A percentile compares a stretch with the other conserved stretches of the same genome.
Evolutionary conservation across 257 asterid genomes (phyloP).

Genomic region (Nicotiana benthamiana): DNA sequence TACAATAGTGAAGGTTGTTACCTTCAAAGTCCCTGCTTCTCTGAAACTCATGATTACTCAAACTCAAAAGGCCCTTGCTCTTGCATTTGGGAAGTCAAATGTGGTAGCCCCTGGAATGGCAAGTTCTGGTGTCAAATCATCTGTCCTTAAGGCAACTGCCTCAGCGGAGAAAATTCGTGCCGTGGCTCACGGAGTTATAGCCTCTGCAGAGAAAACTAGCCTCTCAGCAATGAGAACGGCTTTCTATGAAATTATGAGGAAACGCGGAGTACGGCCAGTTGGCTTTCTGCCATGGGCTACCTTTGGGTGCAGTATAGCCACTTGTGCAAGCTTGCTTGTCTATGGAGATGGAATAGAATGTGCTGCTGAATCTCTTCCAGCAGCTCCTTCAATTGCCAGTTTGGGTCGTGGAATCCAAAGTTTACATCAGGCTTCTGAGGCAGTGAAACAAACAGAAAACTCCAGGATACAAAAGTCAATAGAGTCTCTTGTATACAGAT

Average conservation of each 20-base stretch:
- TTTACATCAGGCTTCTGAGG: slow-evolving; percentile 61
- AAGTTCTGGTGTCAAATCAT: slow-evolving; percentile 42
- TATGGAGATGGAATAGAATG: slow-evolving; percentile 93
- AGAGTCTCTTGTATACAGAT: slow-evolving; percentile 55
- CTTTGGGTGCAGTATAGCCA: slow-evolving; percentile 78
- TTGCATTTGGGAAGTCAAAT: slow-evolving; percentile 56
- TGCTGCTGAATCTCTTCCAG: slow-evolving; percentile 77
- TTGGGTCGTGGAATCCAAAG: slow-evolving; percentile 88
- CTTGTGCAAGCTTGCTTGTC: slow-evolving; percentile 60
- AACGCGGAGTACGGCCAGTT: slow-evolving; percentile 40
- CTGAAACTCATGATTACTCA: slow-evolving; percentile 52
- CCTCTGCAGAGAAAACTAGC: slow-evolving; percentile 83
- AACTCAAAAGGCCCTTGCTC: slow-evolving; percentile 48
- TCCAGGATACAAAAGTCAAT: slow-evolving; percentile 57
- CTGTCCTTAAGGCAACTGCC: slow-evolving; percentile 46
- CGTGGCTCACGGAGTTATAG: slow-evolving; percentile 67
- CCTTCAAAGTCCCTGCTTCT: slow-evolving; percentile 63
- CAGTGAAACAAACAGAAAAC: slow-evolving; percentile 47
- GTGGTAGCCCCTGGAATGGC: slow-evolving; percentile 44
- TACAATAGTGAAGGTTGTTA: slow-evolving; percentile 51
- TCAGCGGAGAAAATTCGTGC: slow-evolving; percentile 77
- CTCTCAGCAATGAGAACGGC: slow-evolving; percentile 83
- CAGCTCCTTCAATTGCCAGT: slow-evolving; percentile 81
- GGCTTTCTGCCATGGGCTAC: slow-evolving; percentile 78
- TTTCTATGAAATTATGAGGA: slow-evolving; percentile 85